Evolutionary conservation across 2,329 filamentous ascomycete species (phyloP), one percentile per base, ranked within the genome.

Genomic region (Fusarium algeriense): DNA sequence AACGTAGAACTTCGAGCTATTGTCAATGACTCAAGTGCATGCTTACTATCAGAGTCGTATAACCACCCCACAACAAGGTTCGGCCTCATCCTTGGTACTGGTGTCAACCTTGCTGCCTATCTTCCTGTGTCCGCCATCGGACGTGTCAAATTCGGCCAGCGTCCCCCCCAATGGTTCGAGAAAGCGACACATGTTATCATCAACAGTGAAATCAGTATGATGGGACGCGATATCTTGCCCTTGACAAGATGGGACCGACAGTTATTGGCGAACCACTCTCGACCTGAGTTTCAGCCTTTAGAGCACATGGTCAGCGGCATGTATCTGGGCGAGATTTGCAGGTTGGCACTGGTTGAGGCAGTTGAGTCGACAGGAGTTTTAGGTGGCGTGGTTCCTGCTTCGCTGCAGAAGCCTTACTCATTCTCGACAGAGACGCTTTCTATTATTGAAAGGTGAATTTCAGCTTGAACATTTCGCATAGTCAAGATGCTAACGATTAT

Each of bases 131-230:
- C 83, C 6, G 83, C 87, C 19, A 84, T 92, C 58, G 84, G 85
- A 32, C 82, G 81, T 45, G 64, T 80, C 49, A 91, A 91, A 76
- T 90, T 89, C 64, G 89, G 88, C 44, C 75, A 79, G 30, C 85
- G 89, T 12, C 87, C 89, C 1, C 76, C 80, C 9, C 79, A 79
- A 35, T 91, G 89, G 89, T 88, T 88, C 73, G 82, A 86, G 26
- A 81, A 82, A 23, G 89, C 88, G 7, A 87, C 84, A 61, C 87
- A 91, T 71, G 88, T 91, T 61, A 87, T 92, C 65, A 85, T 92
- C 72, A 92, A 92, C 77, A 91, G 89, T 2, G 90, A 92, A 78
- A 79, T 91, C 37, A 87, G 89, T 72, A 91, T 92, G 89, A 91
- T 91, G 75, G 90, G 90, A 17, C 81, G 84, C 54, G 85, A 81